These are phyloP conservation scores for Zygosaccharomyces pseudobailii DNA, from an alignment of 1,139 yeast species.

Conservation along the genomic window DNA sequence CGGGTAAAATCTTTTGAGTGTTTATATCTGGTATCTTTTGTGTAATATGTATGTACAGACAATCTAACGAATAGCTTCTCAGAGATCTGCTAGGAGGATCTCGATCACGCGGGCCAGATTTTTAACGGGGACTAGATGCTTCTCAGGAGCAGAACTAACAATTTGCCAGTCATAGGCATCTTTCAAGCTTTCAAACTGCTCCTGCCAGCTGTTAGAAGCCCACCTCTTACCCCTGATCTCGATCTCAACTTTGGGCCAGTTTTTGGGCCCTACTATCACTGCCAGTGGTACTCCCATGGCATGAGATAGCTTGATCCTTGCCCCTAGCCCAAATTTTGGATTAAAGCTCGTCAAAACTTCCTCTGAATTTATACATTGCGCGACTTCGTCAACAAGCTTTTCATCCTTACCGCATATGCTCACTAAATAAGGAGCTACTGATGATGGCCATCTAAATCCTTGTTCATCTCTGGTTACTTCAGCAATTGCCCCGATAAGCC, in stretches of 20 bases:
- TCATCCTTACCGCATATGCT: conserved; percentile 45
- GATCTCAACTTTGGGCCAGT: conserved; percentile 56
- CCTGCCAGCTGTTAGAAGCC: conserved; percentile 20
- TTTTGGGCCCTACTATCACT: conserved; percentile 51
- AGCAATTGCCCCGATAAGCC: conserved; percentile 83
- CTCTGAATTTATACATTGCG: conserved; percentile 6
- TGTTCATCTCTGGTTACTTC: conserved; percentile 62
- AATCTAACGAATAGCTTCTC: conserved; percentile 11
- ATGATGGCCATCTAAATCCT: conserved; percentile 81
- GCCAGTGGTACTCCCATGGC: conserved; percentile 62
- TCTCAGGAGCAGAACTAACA: conserved; percentile 32
- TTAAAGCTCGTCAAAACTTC: conserved; percentile 33
- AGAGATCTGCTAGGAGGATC: conserved; percentile 43
- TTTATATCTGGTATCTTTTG: conserved; percentile 1
- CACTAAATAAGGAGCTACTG: conserved; percentile 70
- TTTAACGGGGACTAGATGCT: conserved; percentile 50
- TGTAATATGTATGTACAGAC: conserved; percentile 12
- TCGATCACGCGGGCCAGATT: conserved; percentile 42
- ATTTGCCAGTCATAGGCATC: conserved; percentile 39
- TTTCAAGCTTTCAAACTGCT: conserved; percentile 15
- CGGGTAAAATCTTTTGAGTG: conserved; percentile 52
- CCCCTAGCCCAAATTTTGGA: conserved; percentile 40
- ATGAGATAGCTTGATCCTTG: conserved; percentile 51
- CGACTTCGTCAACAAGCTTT: conserved; percentile 11
- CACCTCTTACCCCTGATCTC: conserved; percentile 55